Evolutionary conservation across 2,329 filamentous ascomycete species (phyloP), one percentile per base, ranked within the genome.

Genomic region (Talaromyces sp.): DNA sequence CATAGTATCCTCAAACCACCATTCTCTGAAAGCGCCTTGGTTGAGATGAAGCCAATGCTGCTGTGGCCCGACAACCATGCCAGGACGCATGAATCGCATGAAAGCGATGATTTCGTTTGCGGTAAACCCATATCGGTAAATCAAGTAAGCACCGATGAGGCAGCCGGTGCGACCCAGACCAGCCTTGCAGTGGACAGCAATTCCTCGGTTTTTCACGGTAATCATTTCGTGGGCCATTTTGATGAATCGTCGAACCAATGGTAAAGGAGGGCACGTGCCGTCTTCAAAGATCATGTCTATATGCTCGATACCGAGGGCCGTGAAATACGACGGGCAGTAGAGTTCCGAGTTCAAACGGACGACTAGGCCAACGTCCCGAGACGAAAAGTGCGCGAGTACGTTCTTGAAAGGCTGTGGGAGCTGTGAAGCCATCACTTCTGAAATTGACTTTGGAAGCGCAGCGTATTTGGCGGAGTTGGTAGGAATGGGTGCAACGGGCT

Each of bases 221-320:
- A 99, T 99, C 78, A 90, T 96, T 73, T 96, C 90, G 72, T 98
- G 95, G 1, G 95, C 93, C 63, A 99, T 83, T 68, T 91, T 91
- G 76, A 99, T 94, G 75, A 99, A 99, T 73, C 93, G 93, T 68
- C 91, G 88, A 31, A 99, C 95, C n/a, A 93, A 88, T 18, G 86
- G 86, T 58, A 99, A 81, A 1, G 92, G 88, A 27, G 95, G 95
- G 75, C 95, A 99, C 4, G 95, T 99, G 66, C 95, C 95, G 70
- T 99, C 95, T 71, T 98, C 95, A 72, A 99, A 99, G 71, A 99
- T 98, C 95, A 99, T 99, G 79, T 99, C 95, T 47, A 98, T 83
- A 74, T 99, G 95, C 70, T 92, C 89, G 72, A 99, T 98, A 33
- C 94, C 94, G 58, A 99, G 83, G 3, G 93, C 91, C 66, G 94